These are phyloP conservation scores for Globisporangium cylindrosporum DNA, from an alignment of 352 stramenopile genomes.

Conservation along the genomic window DNA sequence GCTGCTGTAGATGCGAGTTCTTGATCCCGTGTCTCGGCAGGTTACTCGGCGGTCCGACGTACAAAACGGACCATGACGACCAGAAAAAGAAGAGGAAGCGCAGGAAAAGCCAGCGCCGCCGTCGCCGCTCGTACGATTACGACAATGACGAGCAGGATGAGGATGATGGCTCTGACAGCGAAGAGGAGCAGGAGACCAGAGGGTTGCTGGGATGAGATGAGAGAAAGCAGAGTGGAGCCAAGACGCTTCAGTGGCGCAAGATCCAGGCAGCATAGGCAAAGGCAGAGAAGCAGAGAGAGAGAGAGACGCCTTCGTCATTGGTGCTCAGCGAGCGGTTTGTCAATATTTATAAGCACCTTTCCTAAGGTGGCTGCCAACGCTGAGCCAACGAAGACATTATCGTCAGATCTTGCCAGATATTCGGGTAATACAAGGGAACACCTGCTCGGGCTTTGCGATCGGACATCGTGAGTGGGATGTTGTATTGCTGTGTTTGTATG, in stretches of 20 bases:
- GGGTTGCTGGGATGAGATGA: conserved; percentile 45
- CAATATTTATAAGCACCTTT: conserved; percentile 17
- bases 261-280: background rate
- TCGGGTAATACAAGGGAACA: background rate
- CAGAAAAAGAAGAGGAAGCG: conserved; percentile 24
- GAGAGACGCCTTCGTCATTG: background rate
- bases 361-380: background rate
- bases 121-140: conserved; percentile 37
- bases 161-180: conserved; percentile 19
- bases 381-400: conserved; percentile 1
- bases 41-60: conserved; percentile 69
- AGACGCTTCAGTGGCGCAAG: background rate
- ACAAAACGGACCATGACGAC: conserved; percentile 38
- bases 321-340: conserved; percentile 3
- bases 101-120: conserved; percentile 14
- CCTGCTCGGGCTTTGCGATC: background rate
- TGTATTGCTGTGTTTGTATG: background rate
- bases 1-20: conserved; percentile 73
- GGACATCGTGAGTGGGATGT: background rate
- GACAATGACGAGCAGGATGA: conserved; percentile 29
- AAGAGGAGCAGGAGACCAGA: conserved; percentile 35
- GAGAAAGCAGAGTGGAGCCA: background rate
- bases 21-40: conserved; percentile 66
- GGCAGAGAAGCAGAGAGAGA: background rate
- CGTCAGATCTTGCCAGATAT: background rate